A percentile compares a stretch with the other conserved stretches of the same genome.
Evolutionary conservation across 192 early-diverging fungal genomes (phyloP).

Genomic region (Coemansia sp.): DNA sequence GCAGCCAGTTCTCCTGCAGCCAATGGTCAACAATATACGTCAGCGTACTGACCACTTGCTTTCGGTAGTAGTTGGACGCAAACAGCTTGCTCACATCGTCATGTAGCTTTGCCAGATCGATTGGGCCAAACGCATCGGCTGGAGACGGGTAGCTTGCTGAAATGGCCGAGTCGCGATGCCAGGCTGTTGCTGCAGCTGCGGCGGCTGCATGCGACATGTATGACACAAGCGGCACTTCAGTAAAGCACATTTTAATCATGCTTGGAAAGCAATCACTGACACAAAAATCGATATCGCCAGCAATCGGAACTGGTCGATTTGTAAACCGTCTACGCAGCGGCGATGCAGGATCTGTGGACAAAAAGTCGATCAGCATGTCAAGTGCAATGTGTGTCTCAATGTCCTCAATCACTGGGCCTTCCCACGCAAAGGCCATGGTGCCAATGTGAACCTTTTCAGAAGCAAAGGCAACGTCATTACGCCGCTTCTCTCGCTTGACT

Average conservation of each 20-base stretch:
- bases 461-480: conserved; percentile 62
- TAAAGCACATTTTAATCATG: conserved; percentile 66
- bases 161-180: conserved; percentile 42
- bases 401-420: conserved; percentile 71
- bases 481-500: conserved; percentile 34
- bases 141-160: conserved; percentile 41
- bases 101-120: conserved; percentile 46
- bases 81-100: conserved; percentile 40
- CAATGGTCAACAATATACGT: conserved; percentile 44
- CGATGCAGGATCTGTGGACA: conserved; percentile 66
- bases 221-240: conserved; percentile 39
- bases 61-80: conserved; percentile 50
- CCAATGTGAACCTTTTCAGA: conserved; percentile 67
- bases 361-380: conserved; percentile 73
- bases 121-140: conserved; percentile 47
- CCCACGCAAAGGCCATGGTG: conserved; percentile 75
- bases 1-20: conserved; percentile 34
- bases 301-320: conserved; percentile 66
- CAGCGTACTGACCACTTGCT: conserved; percentile 43
- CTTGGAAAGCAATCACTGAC: conserved; percentile 59
- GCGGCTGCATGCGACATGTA: conserved; percentile 40
- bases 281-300: conserved; percentile 66
- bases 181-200: conserved; percentile 20
- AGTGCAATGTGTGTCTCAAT: conserved; percentile 64
- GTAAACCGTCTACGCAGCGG: conserved; percentile 75